These are phyloP conservation scores for Dendrothele bispora DNA, from an alignment of 768 basidiomycete species.

Conservation along the genomic window DNA sequence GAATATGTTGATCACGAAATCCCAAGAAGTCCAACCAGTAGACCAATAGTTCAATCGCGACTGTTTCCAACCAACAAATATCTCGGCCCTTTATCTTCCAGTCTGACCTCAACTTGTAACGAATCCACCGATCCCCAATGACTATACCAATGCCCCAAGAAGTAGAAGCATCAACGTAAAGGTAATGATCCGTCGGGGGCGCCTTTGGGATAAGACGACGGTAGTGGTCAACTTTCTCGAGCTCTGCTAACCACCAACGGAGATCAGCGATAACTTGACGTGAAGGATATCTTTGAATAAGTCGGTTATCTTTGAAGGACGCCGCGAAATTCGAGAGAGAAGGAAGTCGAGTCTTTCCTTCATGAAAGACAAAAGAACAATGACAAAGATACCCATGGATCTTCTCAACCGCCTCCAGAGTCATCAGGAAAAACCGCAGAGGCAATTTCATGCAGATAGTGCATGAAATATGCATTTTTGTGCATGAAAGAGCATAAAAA, in stretches of 20 bases:
- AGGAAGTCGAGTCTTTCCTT: slow-evolving; percentile 25
- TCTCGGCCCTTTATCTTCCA: slow-evolving; percentile 16
- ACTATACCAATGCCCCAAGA: slow-evolving; percentile 39
- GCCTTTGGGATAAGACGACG: slow-evolving; percentile 13
- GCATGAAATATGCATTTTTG: no score
- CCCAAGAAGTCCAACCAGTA: slow-evolving; percentile 5
- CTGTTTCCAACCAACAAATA: slow-evolving; percentile 24
- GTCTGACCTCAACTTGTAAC: slow-evolving; percentile 16
- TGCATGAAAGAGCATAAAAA: no score
- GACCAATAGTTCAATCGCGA: slow-evolving; percentile 17
- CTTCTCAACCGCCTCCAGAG: slow-evolving; percentile 13
- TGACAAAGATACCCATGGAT: slow-evolving; percentile 33
- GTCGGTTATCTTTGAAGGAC: slow-evolving; percentile 18
- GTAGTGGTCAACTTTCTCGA: not conserved
- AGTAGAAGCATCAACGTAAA: slow-evolving; percentile 39
- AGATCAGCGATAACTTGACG: slow-evolving; percentile 24
- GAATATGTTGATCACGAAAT: slow-evolving; percentile 20
- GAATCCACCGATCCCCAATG: slow-evolving; percentile 25
- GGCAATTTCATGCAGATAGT: no score
- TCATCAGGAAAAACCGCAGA: no score
- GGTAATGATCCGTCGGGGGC: slow-evolving; percentile 8
- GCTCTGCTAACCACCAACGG: slow-evolving; percentile 28
- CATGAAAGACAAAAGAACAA: slow-evolving; percentile 26
- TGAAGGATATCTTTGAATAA: slow-evolving; percentile 16
- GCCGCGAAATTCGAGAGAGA: slow-evolving; percentile 24